Evolutionary conservation across 108 stramenopile genomes (phyloP), one percentile per base, ranked within the genome.

Genomic region (Fragilaria crotonensis): DNA sequence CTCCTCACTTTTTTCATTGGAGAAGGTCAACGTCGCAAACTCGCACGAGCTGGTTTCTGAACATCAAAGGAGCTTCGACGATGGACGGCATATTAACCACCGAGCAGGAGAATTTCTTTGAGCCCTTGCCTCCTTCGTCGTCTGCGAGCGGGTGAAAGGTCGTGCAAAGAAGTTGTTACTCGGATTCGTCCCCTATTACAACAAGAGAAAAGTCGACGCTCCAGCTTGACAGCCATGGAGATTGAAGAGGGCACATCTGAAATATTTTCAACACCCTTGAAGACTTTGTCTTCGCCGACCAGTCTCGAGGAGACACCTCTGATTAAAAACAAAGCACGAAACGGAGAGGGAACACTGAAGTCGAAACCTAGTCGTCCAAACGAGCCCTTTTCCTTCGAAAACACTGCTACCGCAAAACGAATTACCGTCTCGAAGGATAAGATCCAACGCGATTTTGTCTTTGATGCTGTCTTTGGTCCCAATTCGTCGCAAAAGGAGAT

Each of bases 401-500:
- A 2, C 2, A 46, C 20, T 21, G 14, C 11, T 41, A 46, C 1
- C 45, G 22, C 19, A 46, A 1, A 46, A 3, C 22, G 19, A n/a
- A 2, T 21, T 21, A 21, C 45, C 45, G 45, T 21, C 45, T 46
- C 4, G 45, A 3, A 21, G 2, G 2, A 4, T 1, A 46, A n/a
- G 19, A 2, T 46, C 2, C 4, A 46, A 46, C 2, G 51, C 22
- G 25, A 61, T 27, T 75, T 69, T 31, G 47, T 60, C 3, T 69
- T 54, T 52, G 63, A 75, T 65, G 55, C 57, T 5, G 67, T 61
- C 5, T 48, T 75, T 61, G 63, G 28, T 30, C 36, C 59, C 0
- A 21, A 27, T n/a, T 31, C 60, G 57, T 69, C 59, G 5, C 69
- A 70, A 47, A 21, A 58, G 27, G 48, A 67, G 9, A 55, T 56